phyloP scores from a whole-genome alignment of 108 stramenopile genomes.

The Phaeodactylum tricornutum region DNA sequence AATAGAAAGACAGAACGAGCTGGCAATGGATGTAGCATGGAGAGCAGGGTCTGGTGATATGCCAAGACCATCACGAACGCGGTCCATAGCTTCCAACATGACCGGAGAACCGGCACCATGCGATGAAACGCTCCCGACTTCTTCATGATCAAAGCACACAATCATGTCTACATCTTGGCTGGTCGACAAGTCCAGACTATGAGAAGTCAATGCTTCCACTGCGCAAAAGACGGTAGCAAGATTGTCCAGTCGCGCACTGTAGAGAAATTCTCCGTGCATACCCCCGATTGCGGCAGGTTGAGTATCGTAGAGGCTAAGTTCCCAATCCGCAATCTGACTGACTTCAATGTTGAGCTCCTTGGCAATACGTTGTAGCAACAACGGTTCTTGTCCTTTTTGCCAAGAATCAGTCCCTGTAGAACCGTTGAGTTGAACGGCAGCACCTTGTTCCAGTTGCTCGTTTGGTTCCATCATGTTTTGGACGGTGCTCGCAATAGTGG shows the following conservation, averaged over 20 bases:
- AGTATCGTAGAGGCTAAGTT: constrained; percentile 86
- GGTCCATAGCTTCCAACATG: constrained; percentile 67
- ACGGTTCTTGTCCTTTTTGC: constrained; percentile 71
- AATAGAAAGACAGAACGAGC: constrained; percentile 64
- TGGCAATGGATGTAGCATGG: too few species aligned
- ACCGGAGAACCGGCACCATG: constrained; percentile 92
- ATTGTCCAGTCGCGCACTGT: constrained; percentile 91
- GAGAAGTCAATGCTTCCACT: constrained; percentile 43
- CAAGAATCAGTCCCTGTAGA: constrained; percentile 23
- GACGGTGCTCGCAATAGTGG: constrained; percentile 62
- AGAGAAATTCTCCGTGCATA: constrained; percentile 80
- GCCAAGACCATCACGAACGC: constrained; percentile 56
- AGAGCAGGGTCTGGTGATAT: neutral
- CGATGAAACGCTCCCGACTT: constrained; percentile 75
- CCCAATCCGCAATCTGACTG: constrained; percentile 87
- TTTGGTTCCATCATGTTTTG: neutral
- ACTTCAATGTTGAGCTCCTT: constrained; percentile 48
- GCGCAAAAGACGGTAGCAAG: constrained; percentile 79
- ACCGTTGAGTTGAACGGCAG: constrained; percentile 39
- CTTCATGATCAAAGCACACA: constrained; percentile 93
- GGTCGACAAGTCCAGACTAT: constrained; percentile 10
- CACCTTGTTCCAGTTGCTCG: constrained; percentile 30
- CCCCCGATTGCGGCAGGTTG: constrained; percentile 89
- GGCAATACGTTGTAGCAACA: constrained; percentile 74
- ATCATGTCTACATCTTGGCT: constrained; percentile 46